phyloP scores from a whole-genome alignment of 2,329 filamentous ascomycete genomes.

The Pseudogymnoascus sp. region DNA sequence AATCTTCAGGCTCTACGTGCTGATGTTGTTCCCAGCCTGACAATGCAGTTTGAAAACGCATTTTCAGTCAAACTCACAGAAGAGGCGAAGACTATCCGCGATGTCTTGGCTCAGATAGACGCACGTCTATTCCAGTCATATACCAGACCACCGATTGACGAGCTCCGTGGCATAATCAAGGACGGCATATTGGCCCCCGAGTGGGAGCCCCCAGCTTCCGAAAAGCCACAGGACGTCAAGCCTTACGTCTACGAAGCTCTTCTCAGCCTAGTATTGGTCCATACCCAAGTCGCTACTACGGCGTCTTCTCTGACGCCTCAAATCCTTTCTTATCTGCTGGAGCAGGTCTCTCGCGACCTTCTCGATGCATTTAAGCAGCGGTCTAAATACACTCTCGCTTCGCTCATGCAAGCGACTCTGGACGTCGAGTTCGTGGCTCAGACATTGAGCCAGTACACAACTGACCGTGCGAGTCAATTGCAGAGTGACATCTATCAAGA shows the following conservation, averaged over 20 bases:
- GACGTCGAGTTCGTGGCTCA: slow-evolving; percentile 97
- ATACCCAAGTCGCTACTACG: slow-evolving; percentile 80
- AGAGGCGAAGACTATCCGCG: slow-evolving; percentile 83
- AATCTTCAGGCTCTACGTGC: slow-evolving; percentile 80
- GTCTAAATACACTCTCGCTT: slow-evolving; percentile 62
- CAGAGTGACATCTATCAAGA: slow-evolving; percentile 91
- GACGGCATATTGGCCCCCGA: slow-evolving; percentile 61
- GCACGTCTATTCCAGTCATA: slow-evolving; percentile 87
- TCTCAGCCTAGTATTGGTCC: slow-evolving; percentile 78
- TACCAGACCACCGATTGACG: slow-evolving; percentile 66
- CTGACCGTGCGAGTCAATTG: slow-evolving; percentile 68
- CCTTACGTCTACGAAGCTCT: slow-evolving; percentile 88
- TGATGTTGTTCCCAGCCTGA: slow-evolving; percentile 78
- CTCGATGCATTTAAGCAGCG: slow-evolving; percentile 68
- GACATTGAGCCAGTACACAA: slow-evolving; percentile 83
- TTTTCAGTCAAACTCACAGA: slow-evolving; percentile 94
- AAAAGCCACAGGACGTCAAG: slow-evolving; percentile 64
- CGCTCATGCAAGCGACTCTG: slow-evolving; percentile 92
- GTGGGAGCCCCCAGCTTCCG: slow-evolving; percentile 57
- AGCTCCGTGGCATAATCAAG: slow-evolving; percentile 62
- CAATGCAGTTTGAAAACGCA: slow-evolving; percentile 83
- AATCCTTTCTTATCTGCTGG: slow-evolving; percentile 79
- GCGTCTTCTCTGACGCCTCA: slow-evolving; percentile 67
- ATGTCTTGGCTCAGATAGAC: slow-evolving; percentile 87
- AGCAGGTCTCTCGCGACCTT: slow-evolving; percentile 72